Base-by-base conservation (phyloP, 2,329 filamentous ascomycete genomes). In the Aspergillus fumigatiaffinis region DNA sequence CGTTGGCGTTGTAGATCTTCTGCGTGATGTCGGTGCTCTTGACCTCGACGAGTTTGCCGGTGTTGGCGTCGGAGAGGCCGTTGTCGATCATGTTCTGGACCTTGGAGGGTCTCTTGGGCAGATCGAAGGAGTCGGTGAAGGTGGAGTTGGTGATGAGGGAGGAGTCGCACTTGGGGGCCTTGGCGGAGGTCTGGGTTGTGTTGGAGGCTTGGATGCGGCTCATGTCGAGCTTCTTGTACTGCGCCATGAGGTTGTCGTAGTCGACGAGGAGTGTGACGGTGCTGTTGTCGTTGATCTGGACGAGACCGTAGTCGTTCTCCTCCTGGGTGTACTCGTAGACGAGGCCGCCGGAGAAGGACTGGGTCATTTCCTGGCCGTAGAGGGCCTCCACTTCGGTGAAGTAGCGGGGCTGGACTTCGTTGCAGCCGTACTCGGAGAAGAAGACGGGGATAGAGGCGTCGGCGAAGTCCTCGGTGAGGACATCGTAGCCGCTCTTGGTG, bases 121-220 rank as follows among this genome's bases (percentile, higher is more conserved):
- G 79, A 49, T 87, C 87, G 78, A 96, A 97, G 80, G 91, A 88
- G 73, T 78, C 87, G 75, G 83, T 84, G 80, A 96, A 96, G 60
- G 81, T 83, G 35, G 65, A 60, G 58, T 82, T 76, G 62, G 80
- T 82, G 76, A 97, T 92, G 54, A 96, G 79, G 59, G 79, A 82
- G 32, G 80, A 58, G 61, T 77, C 77, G 80, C 93, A 97, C 56
- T 75, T 79, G 35, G 89, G 87, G 3, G 89, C 74, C 41, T 79
- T 75, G 58, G 83, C 77, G 35, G 76, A 72, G 29, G 81, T 82
- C 58, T 80, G 82, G 52, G 80, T 77, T 14, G 84, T 78, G 72
- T 88, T 85, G 63, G 83, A 77, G 51, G 81, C 79, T 75, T 91
- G 82, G 55, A 97, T 80, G 17, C 81, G 74, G 54, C 79, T 80